Conservation (phyloP, 140 eudicot genomes). For the Ambrosia hybrid region DNA sequence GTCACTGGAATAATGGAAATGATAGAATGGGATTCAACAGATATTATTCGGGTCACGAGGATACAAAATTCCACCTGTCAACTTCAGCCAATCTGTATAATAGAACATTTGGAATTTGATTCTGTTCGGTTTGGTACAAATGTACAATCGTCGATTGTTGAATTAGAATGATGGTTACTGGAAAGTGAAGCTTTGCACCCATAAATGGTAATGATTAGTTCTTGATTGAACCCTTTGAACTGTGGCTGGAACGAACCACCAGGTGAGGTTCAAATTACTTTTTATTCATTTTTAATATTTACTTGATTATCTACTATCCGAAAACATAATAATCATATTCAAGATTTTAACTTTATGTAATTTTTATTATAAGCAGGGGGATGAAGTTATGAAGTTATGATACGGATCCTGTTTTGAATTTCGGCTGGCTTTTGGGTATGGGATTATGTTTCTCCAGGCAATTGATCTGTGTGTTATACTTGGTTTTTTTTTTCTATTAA, state of each 20-base stretch:
- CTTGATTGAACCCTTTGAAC: conserved; percentile 23
- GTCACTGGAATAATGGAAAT: conserved; percentile 37
- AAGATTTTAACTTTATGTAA: neutral
- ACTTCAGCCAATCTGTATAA: conserved; percentile 31
- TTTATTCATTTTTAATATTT: neutral
- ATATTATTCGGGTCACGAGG: conserved; percentile 35
- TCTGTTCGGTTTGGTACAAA: conserved; percentile 13
- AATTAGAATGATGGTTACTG: conserved; percentile 2
- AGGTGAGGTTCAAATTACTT: neutral
- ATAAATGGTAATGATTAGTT: conserved; percentile 10
- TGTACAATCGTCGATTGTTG: conserved; percentile 15
- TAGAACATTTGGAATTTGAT: conserved; percentile 35
- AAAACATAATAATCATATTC: neutral
- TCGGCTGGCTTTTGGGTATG: conserved; percentile 3
- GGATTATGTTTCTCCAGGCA: neutral
- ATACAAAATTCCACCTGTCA: conserved; percentile 29
- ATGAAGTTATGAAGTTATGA: conserved; percentile 15
- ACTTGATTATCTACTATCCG: neutral
- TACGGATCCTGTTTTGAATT: neutral
- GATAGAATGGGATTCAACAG: conserved; percentile 26
- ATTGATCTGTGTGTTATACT: neutral
- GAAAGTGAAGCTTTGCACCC: conserved; percentile 18
- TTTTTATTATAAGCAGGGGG: conserved; percentile 7
- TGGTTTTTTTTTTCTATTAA: neutral
- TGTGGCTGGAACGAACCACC: conserved; percentile 29